phyloP scores from a whole-genome alignment of 2,329 filamentous ascomycete species.

The Biscogniauxia mediterranea region DNA sequence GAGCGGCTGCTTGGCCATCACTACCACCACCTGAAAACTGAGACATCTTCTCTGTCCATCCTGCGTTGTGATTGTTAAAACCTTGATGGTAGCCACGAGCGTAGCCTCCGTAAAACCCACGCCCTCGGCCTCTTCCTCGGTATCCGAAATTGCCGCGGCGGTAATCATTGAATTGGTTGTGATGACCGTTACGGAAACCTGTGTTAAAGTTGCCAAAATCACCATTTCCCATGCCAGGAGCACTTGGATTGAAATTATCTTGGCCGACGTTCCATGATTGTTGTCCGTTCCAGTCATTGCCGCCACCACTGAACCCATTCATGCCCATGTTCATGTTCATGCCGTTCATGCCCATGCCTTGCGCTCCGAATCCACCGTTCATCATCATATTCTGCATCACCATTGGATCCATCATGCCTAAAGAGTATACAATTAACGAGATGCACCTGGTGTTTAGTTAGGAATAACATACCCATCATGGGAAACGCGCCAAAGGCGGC shows the following conservation, averaged over 20 bases:
- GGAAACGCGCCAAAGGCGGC: slow-evolving; percentile 59
- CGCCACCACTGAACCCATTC: slow-evolving; percentile 65
- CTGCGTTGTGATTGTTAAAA: slow-evolving; percentile 33
- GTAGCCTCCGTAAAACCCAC: slow-evolving; percentile 49
- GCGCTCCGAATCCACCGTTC: slow-evolving; percentile 70
- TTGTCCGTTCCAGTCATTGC: slow-evolving; percentile 78
- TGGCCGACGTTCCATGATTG: slow-evolving; percentile 81
- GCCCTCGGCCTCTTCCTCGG: slow-evolving; percentile 65
- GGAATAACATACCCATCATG: slow-evolving; percentile 72
- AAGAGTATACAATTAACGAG: slow-evolving; percentile 23
- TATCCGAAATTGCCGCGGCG: slow-evolving; percentile 66
- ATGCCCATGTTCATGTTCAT: slow-evolving; percentile 81
- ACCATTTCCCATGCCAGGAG: slow-evolving; percentile 76
- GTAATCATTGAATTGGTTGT: slow-evolving; percentile 78
- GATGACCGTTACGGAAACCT: slow-evolving; percentile 72
- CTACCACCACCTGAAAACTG: slow-evolving; percentile 20
- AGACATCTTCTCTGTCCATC: slow-evolving; percentile 27
- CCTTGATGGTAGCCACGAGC: slow-evolving; percentile 55
- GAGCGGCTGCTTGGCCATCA: slow-evolving; percentile 19
- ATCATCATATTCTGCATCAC: slow-evolving; percentile 75
- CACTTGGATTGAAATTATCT: slow-evolving; percentile 90
- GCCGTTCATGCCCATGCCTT: slow-evolving; percentile 71
- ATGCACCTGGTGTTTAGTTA: slow-evolving; percentile 9
- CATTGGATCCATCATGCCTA: slow-evolving; percentile 85
- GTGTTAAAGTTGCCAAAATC: slow-evolving; percentile 77